Evolutionary conservation across 2,329 filamentous ascomycete genomes (phyloP), one percentile per base, ranked within the genome.

Genomic region (Fusarium sp.): DNA sequence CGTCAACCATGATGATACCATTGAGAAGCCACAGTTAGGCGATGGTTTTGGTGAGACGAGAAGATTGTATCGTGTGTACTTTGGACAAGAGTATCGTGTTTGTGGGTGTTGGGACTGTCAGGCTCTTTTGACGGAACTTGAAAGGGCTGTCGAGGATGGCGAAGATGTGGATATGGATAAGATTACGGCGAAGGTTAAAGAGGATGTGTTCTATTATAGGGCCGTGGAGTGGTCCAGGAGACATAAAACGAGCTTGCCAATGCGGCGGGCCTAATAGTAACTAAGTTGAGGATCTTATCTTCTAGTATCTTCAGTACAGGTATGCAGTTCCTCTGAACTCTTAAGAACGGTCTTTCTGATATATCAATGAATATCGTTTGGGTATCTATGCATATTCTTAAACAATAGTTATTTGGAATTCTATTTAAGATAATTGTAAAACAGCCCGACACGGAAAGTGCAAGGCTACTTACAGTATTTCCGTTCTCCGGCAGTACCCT

Each of bases 51-150:
- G 72, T 0, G 69, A 77, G 38, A 82, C 83, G 4, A 74, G 71
- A 44, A 56, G 63, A 23, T 21, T 82, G 6, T 84, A 76, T 56
- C 72, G 72, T 1, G 66, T 77, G 7, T 71, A 75, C 12, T 83
- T 82, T 56, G 82, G 78, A 7, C 60, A 78, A 16, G 80, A 82
- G 33, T 84, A 84, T 69, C 52, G 70, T 18, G 48, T 74, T 7
- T 84, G 82, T 41, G 68, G 74, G 7, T 82, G 81, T 55, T 83
- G 81, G 81, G 79, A 81, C 29, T 83, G 81, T 59, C 79, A 83
- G 70, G 77, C 78, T 4, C 67, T 82, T 35, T 61, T 76, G 21
- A 42, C 61, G 5, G 77, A 77, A 41, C 76, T 67, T 23, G 46
- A 78, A 9, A 74, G 75, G 35, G 66, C 57, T 10, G 25, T 45